phyloP scores from a whole-genome alignment of 805 yeast genomes.

The Myxozyma sirexii region DNA sequence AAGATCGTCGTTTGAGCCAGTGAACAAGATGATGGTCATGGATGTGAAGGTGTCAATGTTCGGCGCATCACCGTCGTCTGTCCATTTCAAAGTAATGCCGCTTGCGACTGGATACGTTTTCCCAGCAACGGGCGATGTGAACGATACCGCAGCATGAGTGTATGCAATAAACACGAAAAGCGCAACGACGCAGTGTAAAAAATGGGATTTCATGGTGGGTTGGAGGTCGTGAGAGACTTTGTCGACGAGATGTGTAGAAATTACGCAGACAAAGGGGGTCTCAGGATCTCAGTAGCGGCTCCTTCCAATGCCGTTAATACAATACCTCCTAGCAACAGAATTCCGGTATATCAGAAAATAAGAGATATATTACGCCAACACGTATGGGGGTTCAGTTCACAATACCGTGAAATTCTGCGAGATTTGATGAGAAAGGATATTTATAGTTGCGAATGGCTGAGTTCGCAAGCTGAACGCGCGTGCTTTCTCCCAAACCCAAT shows the following conservation, averaged over 20 bases:
- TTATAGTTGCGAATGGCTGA: no score
- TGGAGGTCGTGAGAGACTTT: no score
- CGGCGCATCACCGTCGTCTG: slow-evolving; percentile 57
- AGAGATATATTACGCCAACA: no score
- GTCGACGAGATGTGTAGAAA: not conserved
- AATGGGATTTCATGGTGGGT: not conserved
- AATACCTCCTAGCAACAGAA: not conserved
- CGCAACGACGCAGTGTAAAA: not conserved
- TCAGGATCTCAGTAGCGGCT: not conserved
- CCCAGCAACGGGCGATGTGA: slow-evolving; percentile 50
- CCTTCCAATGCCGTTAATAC: not conserved
- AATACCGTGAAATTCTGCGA: no score
- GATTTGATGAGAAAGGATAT: not conserved
- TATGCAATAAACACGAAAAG: not conserved
- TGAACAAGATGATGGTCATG: slow-evolving; percentile 62
- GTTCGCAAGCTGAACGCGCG: no score
- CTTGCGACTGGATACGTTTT: slow-evolving; percentile 46
- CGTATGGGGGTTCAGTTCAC: not conserved
- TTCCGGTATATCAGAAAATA: no score
- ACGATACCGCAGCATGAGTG: slow-evolving; percentile 54
- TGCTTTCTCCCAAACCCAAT: no score
- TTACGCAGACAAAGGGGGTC: not conserved
- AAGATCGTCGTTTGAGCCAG: slow-evolving; percentile 62
- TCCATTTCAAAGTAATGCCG: slow-evolving; percentile 56
- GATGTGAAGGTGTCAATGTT: slow-evolving; percentile 48